A percentile compares a stretch with the other conserved stretches of the same genome.
Conservation (phyloP, 1,284 basidiomycete genomes). For the Ustilago hordei region DNA sequence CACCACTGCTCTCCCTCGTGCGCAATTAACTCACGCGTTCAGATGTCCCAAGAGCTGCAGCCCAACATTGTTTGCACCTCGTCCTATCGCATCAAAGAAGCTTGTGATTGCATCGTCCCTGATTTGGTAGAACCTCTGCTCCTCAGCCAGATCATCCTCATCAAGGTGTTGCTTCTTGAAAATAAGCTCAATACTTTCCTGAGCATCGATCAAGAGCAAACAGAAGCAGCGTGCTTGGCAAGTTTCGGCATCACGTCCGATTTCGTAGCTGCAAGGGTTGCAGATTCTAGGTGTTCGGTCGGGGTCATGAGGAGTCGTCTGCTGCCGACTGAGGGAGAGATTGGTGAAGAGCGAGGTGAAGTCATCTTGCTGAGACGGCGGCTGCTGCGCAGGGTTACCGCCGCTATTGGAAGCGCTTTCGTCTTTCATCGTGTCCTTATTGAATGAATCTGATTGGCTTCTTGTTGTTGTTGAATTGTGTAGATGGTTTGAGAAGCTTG, state of each 20-base stretch:
- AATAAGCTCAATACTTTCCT: not conserved
- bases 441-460: not conserved
- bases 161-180: not conserved
- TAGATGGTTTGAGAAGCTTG: not conserved
- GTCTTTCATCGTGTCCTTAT: not conserved
- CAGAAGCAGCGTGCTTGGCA: not conserved
- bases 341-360: not conserved
- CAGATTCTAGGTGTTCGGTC: not conserved
- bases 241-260: not conserved
- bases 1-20: not conserved
- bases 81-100: not conserved
- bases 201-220: not conserved
- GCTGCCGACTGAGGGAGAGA: not conserved
- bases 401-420: not conserved
- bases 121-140: not conserved
- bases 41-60: not conserved
- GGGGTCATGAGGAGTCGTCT: not conserved
- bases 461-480: not conserved
- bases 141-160: not conserved
- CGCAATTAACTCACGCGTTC: not conserved
- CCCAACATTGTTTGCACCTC: not conserved
- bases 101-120: not conserved
- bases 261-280: not conserved
- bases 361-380: not conserved
- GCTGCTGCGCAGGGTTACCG: not conserved